These are phyloP conservation scores for Camelina hispida DNA, from an alignment of 345 rosid genomes.

Conservation along the genomic window DNA sequence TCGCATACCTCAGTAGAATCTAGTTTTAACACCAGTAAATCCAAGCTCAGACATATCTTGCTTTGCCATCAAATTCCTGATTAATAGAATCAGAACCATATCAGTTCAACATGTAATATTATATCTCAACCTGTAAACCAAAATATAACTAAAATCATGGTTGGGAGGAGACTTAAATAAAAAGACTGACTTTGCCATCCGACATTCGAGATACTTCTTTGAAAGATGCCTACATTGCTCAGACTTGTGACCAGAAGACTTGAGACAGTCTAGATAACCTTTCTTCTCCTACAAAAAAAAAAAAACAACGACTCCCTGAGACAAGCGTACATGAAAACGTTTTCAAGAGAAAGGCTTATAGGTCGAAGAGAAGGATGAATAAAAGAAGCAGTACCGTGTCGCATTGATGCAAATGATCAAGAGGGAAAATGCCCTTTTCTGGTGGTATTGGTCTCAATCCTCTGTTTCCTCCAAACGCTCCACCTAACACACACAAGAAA, in stretches of 20 bases:
- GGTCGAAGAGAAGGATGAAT: background rate
- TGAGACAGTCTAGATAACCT: background rate
- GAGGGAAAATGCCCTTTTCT: slow-evolving; percentile 7
- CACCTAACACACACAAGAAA: background rate
- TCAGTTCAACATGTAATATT: background rate
- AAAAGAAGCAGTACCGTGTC: background rate
- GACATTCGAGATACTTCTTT: background rate
- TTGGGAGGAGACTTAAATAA: background rate
- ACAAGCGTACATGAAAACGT: background rate
- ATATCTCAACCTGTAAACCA: background rate
- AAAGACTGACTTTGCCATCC: slow-evolving; percentile 4
- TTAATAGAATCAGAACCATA: background rate
- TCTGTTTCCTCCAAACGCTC: slow-evolving; percentile 11
- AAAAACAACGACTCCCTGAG: background rate
- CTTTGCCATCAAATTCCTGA: slow-evolving; percentile 9
- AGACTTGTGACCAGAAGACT: background rate
- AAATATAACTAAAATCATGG: background rate
- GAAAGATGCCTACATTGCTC: slow-evolving; percentile 16
- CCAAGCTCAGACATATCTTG: slow-evolving; percentile 3
- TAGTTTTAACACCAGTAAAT: background rate
- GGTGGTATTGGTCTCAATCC: slow-evolving; percentile 18
- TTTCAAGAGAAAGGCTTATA: background rate
- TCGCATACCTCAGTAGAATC: background rate
- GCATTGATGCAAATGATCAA: slow-evolving; percentile 1
- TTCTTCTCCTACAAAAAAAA: background rate